Base-by-base conservation (phyloP, 2,329 filamentous ascomycete species). In the Aspergillus tubingensis region DNA sequence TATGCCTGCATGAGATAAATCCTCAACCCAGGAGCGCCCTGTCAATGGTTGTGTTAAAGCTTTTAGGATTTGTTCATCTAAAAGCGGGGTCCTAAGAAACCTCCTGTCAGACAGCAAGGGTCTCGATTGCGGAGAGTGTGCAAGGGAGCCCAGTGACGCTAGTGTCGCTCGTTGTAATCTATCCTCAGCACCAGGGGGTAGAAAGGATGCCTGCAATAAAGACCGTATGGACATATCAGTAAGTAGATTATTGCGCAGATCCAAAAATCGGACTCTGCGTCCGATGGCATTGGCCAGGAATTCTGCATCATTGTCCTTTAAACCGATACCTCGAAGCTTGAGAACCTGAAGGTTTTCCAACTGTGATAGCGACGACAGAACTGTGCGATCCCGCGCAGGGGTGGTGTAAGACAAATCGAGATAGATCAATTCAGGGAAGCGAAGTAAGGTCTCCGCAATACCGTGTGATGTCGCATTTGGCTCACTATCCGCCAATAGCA, bases 321-420 rank as follows among this genome's bases (percentile, higher is more conserved):
- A 64, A 3, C 81, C 79, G 11, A 87, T 75, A 1, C 81, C 81
- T 43, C 81, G 77, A 47, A 88, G 65, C 67, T 86, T 88, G 23
- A 88, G 69, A 2, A 87, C 80, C 58, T 85, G 83, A 15, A 88
- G 72, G 55, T 81, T 80, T 2, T 75, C 74, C 44, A 87, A 74
- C 36, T 76, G 73, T 32, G 75, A 74, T 3, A 88, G 66, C 0
- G 77, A 72, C 11, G 76, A 74, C 11, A 88, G 68, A 0, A 87
- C 83, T 54, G 61, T 73, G 53, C 72, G 76, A 74, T 80, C 81
- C 67, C 78, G 80, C 23, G 82, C 82, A 3, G 82, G 75, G 5
- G 70, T 74, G 3, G 83, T 86, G 62, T 79, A 80, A 1, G 85
- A 88, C 13, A 88, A 70, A 67, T 88, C 84, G 15, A 88, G 72